Evolutionary conservation across 1,284 basidiomycete genomes (phyloP).

Genomic region (Macrocystidia cucumis): DNA sequence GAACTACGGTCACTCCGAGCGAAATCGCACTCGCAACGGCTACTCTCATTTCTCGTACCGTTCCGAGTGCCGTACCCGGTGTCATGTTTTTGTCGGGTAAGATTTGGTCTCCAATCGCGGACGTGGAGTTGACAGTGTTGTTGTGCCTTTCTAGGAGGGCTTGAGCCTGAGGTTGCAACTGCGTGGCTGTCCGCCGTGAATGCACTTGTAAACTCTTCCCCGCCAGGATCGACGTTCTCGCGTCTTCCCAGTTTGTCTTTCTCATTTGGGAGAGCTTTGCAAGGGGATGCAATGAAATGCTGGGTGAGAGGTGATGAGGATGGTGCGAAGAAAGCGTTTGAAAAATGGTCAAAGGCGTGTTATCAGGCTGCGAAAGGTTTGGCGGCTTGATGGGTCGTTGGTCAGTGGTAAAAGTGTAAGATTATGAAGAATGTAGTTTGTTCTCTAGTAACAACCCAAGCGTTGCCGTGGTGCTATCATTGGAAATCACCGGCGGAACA

Average conservation of each 20-base stretch:
- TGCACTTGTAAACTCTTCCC: constrained; percentile 22
- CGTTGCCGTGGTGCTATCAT: too few relatives aligned
- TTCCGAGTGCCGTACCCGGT: constrained; percentile 39
- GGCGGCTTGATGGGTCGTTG: constrained; percentile 5
- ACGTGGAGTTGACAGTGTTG: constrained; percentile 2
- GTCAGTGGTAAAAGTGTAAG: constrained; percentile 3
- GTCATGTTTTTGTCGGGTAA: constrained; percentile 43
- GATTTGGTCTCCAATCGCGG: constrained; percentile 2
- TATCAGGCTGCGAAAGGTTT: constrained; percentile 29
- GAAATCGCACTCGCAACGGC: constrained; percentile 40
- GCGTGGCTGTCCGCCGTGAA: constrained; percentile 32
- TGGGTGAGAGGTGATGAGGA: constrained; percentile 37
- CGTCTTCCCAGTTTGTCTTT: constrained; percentile 36
- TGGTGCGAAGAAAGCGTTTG: constrained; percentile 29
- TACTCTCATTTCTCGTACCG: constrained; percentile 35
- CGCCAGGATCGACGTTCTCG: constrained; percentile 22
- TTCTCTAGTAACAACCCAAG: too few relatives aligned
- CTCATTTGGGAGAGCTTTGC: constrained; percentile 41
- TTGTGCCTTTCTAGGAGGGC: constrained; percentile 26
- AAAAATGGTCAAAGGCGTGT: constrained; percentile 33
- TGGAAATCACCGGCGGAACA: background rate
- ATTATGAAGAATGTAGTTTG: constrained; percentile 5
- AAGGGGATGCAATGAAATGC: constrained; percentile 37
- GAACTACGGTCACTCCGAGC: constrained; percentile 26
- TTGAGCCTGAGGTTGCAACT: constrained; percentile 28